These are phyloP conservation scores for Botrytis squamosa DNA, from an alignment of 2,329 filamentous ascomycete species.

Conservation along the genomic window DNA sequence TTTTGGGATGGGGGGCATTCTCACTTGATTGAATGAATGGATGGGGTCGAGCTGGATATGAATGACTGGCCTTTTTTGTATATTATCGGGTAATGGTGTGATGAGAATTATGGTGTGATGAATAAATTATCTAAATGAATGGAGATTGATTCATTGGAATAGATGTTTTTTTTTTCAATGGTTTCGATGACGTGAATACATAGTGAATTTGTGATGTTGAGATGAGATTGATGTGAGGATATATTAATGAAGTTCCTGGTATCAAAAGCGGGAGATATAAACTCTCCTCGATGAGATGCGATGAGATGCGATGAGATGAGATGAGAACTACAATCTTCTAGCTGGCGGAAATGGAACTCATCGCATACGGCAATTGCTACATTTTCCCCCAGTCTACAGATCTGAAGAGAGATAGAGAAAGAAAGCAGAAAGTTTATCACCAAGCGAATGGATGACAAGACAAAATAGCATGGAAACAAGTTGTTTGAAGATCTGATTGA, in stretches of 20 bases:
- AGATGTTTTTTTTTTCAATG: background rate
- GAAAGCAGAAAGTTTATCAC: no score
- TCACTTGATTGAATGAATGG: background rate
- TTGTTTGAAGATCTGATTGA: no score
- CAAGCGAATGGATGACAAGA: no score
- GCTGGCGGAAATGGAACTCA: no score
- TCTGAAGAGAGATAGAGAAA: no score
- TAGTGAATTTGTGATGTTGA: background rate
- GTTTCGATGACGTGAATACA: background rate
- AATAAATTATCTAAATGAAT: background rate
- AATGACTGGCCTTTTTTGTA: background rate
- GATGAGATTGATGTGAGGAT: background rate
- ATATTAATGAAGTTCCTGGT: background rate
- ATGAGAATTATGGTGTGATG: constrained; percentile 1
- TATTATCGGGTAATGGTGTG: background rate
- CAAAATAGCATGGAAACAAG: no score
- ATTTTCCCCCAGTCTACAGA: background rate
- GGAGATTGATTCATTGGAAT: background rate
- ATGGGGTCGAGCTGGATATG: background rate
- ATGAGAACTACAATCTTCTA: no score
- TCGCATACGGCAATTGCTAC: no score
- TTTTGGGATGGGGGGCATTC: background rate
- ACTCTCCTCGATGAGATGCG: background rate
- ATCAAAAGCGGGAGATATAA: background rate
- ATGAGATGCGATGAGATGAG: no score